phyloP scores from a whole-genome alignment of 2,329 filamentous ascomycete species.

The Colletotrichum phormii region DNA sequence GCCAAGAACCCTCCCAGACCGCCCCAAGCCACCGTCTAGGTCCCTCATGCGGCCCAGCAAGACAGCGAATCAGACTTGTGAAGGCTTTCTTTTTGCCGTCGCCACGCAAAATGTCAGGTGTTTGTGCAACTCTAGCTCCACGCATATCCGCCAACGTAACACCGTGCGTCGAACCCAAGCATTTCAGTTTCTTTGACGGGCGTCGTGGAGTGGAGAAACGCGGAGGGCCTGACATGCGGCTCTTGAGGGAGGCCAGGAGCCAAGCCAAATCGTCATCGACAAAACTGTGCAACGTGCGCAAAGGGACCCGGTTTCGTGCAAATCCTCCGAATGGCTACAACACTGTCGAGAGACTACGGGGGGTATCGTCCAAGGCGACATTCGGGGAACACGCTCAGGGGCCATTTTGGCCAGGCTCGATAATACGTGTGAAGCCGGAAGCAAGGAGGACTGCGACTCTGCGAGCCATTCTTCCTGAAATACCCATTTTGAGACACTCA shows the following conservation, averaged over 20 bases:
- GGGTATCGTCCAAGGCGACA: neutral
- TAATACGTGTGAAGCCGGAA: neutral
- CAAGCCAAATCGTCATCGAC: conserved; percentile 5
- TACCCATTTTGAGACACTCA: neutral
- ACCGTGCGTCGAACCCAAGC: conserved; percentile 2
- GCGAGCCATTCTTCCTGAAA: neutral
- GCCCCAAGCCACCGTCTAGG: neutral
- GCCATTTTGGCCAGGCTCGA: neutral
- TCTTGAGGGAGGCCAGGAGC: neutral
- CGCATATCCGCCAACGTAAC: neutral
- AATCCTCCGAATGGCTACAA: neutral
- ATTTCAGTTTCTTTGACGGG: neutral
- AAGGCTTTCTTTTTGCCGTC: conserved; percentile 8
- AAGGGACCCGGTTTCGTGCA: neutral
- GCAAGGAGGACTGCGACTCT: neutral
- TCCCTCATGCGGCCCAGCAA: neutral
- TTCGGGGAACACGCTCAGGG: neutral
- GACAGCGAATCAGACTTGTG: neutral
- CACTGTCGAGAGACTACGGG: neutral
- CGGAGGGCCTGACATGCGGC: conserved; percentile 14
- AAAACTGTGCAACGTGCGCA: neutral
- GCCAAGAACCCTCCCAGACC: conserved; percentile 7
- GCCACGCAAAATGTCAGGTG: conserved; percentile 2
- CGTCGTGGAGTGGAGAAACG: neutral
- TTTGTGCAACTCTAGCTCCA: conserved; percentile 1